These are phyloP conservation scores for Diddensiella santjacobensis DNA, from an alignment of 805 yeast genomes.

Conservation along the genomic window DNA sequence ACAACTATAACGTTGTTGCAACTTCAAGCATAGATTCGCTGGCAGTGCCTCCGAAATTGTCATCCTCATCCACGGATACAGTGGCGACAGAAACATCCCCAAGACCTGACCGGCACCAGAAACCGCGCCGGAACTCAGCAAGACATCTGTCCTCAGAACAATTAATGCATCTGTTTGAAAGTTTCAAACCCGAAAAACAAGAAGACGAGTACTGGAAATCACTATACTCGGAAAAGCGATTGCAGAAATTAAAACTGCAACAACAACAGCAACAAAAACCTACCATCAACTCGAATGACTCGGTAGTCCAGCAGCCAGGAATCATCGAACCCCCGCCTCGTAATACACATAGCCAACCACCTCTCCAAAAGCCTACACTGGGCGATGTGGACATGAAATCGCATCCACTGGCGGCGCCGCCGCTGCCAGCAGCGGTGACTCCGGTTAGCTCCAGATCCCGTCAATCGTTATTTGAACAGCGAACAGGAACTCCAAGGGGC, in stretches of 20 bases:
- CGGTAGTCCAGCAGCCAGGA: too few relatives aligned
- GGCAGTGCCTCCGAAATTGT: constrained; percentile 2
- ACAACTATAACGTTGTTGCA: background rate
- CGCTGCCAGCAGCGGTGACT: background rate
- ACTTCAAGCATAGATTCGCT: background rate
- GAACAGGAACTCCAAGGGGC: constrained; percentile 1
- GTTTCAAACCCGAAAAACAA: constrained; percentile 22
- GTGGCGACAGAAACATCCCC: background rate
- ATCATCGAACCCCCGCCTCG: too few relatives aligned
- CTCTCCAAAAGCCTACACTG: too few relatives aligned
- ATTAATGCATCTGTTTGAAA: constrained; percentile 24
- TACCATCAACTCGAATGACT: too few relatives aligned
- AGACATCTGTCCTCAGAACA: constrained; percentile 23
- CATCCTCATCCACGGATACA: constrained; percentile 12
- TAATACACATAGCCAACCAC: too few relatives aligned
- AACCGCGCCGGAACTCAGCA: background rate
- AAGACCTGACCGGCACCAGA: background rate
- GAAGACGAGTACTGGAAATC: constrained; percentile 15
- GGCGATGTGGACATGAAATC: too few relatives aligned
- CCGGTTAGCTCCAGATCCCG: background rate
- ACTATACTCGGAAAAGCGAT: constrained; percentile 4
- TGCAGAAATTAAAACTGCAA: background rate
- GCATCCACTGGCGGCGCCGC: too few relatives aligned
- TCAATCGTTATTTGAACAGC: background rate
- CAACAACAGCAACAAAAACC: background rate